Base-by-base conservation (phyloP, 2,329 filamentous ascomycete species). In the Fusarium continuum region DNA sequence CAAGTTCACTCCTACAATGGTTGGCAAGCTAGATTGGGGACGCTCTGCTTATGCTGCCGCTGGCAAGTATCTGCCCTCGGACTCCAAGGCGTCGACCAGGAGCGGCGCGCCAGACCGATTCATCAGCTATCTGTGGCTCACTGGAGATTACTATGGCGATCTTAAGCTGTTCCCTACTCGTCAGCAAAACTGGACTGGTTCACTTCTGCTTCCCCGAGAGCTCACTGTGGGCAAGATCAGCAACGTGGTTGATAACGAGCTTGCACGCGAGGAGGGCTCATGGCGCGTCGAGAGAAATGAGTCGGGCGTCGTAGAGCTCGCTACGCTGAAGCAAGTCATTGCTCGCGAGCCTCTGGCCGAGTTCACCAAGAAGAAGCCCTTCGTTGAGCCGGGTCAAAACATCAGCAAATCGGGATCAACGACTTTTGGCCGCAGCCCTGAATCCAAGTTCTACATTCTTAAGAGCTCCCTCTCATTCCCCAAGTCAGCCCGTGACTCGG, bases 131-230 rank as follows among this genome's bases (percentile, higher is more conserved):
- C 17, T 79, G 2, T 80, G 78, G 78, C 64, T 80, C 34, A 80
- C 77, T 4, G 78, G 77, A n/a, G 72, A 80, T 50, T 74, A 76
- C 47, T 80, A 76, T 52, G 78, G 72, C 1, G 77, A 74, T 6
- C 58, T 72, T 2, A 66, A 72, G 34, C 31, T 49, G 11, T 79
- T 79, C 50, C 78, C 78, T 3, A 76, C 73, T 17, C 17, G 63
- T 1, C 77, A 79, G 63, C 78, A 80, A 55, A 79, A 79, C 39
- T 80, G 78, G 78, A 78, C 77, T 2, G 78, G 78, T 3, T 73
- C 77, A 2, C 71, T 82, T 13, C 65, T 80, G 2, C 73, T 81
- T 2, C 78, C 78, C 0, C 73, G 79, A 2, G 78, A 81, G 64
- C 64, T 81, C 29, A 78, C 74, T 39, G 69, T 78, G 2, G 76